Base-by-base conservation (phyloP, 2,329 filamentous ascomycete species). In the Alternaria brassicae region DNA sequence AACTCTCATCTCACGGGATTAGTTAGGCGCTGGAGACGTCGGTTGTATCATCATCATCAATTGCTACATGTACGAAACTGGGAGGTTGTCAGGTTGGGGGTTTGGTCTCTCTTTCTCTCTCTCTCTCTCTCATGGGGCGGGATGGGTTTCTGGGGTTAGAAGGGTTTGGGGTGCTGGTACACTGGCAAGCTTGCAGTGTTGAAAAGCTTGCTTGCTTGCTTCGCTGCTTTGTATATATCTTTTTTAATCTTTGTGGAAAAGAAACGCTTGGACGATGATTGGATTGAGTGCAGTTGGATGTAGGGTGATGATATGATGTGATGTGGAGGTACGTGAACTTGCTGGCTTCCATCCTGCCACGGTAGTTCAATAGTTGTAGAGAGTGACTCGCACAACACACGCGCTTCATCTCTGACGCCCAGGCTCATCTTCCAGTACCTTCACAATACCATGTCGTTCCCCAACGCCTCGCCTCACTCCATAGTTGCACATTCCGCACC, bases 1-100 rank as follows among this genome's bases (percentile, higher is more conserved):
- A 69, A 65, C 44, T 71, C 69, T 70, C 69, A 69, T 69, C 69
- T 71, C 69, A 66, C 32, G 62, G 53, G 64, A 61, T 55, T 58
- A 57, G 28, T 47, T 57, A 65, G 68, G 69, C 68, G 68, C 68
- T 70, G 69, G 67, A 66, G 56, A 66, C 69, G 69, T 71, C 69
- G 67, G n/a, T n/a, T 71, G 69, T 71, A 70, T 67, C 64, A 71
- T 68, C 63, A 69, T 65, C 61, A 64, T 56, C 56, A 39, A 39
- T 17, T 71, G 66, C 44, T 48, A 48, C 36, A 48, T 44, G 44
- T 69, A 71, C 63, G 66, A 63, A 65, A 57, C 44, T 40, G 65
- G 44, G 44, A 15, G 41, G 58, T 62, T 62, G 60, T 63, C 62
- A 50, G 60, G 60, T 62, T 51, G 56, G 57, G 60, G 52, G n/a